Evolutionary conservation across 768 basidiomycete genomes (phyloP), one percentile per base, ranked within the genome.

Genomic region (Dentipellis sp.): DNA sequence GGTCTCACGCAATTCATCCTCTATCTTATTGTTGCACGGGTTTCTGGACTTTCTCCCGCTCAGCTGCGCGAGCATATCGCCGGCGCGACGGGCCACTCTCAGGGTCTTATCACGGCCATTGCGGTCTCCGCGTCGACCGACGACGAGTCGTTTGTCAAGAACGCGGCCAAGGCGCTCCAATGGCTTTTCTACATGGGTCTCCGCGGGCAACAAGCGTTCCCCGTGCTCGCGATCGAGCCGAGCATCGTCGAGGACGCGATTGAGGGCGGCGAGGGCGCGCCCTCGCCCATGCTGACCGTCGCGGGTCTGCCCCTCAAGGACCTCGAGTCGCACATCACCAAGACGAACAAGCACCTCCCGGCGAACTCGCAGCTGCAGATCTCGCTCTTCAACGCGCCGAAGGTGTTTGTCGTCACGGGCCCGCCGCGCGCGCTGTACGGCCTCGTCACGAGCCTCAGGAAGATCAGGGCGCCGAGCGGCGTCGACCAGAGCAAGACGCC

Each of bases 61-160:
- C 82, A 94, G 65, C 78, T 97, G 68, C 83, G 89, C 39, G 71
- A 76, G 48, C 79, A 80, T 48, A 78, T 98, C 54, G 76, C 81
- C 10, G 95, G 95, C 36, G 83, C 94, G 2, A 98, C 97, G 14
- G 97, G 97, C 35, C 97, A 99, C 72, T 97, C 94, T 2, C 95
- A 98, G 70, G 97, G 97, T 62, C 83, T 99, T 63, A 85, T 97
- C 50, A 91, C 94, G 11, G 97, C 97, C n/a, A 81, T 94, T 53
- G 85, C 81, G 39, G 83, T 97, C 64, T 79, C 94, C 7, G 83
- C 90, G 4, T 92, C 94, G 4, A 76, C 76, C 16, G 82, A 84
- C 22, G 83, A 84, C 58, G 84, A 86, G 49, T 83, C 86, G 3
- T 90, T 92, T 70, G 74, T 79, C 55, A 71, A 72, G 56, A 95